Percentiles rank a stretch among this genome's conserved stretches.
phyloP scores from a whole-genome alignment of 495 filamentous ascomycete species.

The Xylaria flabelliformis region DNA sequence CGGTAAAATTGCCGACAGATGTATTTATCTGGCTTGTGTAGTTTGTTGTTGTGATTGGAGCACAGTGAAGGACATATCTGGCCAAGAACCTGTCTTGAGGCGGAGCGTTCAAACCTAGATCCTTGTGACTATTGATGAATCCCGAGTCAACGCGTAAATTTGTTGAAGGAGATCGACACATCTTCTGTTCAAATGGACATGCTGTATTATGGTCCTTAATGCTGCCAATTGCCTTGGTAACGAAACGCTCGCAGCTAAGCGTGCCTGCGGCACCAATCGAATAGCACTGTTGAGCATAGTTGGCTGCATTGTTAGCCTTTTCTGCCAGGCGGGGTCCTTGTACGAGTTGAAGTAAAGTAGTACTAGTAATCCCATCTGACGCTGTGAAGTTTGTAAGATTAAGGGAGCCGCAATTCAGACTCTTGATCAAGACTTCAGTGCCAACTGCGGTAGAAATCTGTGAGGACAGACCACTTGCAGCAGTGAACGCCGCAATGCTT shows the following conservation, averaged over 20 bases:
- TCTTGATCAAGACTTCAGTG: conserved; percentile 22
- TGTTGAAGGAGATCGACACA: too few relatives aligned
- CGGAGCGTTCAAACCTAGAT: conserved; percentile 14
- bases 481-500: conserved; percentile 6
- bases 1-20: background rate
- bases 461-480: conserved; percentile 24
- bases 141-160: conserved; percentile 18
- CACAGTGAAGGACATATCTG: conserved; percentile 13
- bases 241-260: background rate
- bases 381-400: too few relatives aligned
- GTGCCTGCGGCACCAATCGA: background rate
- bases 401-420: conserved; percentile 11
- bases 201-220: too few relatives aligned
- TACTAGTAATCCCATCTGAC: too few relatives aligned
- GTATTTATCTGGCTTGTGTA: background rate
- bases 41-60: background rate
- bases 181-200: too few relatives aligned
- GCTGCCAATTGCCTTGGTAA: background rate
- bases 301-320: background rate
- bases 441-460: conserved; percentile 21
- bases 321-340: too few relatives aligned
- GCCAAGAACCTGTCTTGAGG: background rate
- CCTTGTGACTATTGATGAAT: background rate
- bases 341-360: too few relatives aligned
- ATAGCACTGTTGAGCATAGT: conserved; percentile 22